Evolutionary conservation across 2,329 filamentous ascomycete genomes (phyloP).

Genomic region (Arthroderma uncinatum): DNA sequence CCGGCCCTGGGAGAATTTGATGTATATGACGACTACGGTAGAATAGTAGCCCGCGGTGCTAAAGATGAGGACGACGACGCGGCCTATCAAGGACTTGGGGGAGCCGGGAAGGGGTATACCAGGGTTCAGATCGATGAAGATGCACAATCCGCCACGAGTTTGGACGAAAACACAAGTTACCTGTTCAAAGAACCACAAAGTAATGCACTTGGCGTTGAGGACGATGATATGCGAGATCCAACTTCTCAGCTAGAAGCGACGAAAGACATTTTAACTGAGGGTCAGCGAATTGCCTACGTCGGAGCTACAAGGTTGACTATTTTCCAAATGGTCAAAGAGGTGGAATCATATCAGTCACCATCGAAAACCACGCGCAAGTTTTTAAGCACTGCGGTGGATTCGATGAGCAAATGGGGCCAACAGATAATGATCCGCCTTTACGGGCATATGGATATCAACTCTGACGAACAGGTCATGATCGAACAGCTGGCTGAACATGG

Average conservation of each 20-base stretch:
- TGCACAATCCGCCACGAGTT: constrained; percentile 80
- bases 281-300: constrained; percentile 91
- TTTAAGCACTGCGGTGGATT: constrained; percentile 57
- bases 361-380: constrained; percentile 62
- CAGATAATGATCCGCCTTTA: constrained; percentile 97
- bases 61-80: constrained; percentile 57
- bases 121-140: constrained; percentile 92
- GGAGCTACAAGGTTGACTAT: constrained; percentile 76
- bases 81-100: constrained; percentile 67
- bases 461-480: constrained; percentile 90
- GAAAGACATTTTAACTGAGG: constrained; percentile 88
- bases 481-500: constrained; percentile 92
- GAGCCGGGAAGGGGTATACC: constrained; percentile 90
- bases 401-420: constrained; percentile 90
- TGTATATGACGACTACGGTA: constrained; percentile 90
- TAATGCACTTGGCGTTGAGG: constrained; percentile 53
- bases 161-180: constrained; percentile 96
- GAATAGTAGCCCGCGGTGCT: constrained; percentile 70
- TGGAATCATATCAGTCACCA: constrained; percentile 47
- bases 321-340: constrained; percentile 60
- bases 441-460: constrained; percentile 88
- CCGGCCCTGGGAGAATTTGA: constrained; percentile 85
- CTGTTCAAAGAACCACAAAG: constrained; percentile 66
- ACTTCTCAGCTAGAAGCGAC: constrained; percentile 88
- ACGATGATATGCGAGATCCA: constrained; percentile 76